Conservation (phyloP, 148 eudicot species). For the Oxyria digyna region DNA sequence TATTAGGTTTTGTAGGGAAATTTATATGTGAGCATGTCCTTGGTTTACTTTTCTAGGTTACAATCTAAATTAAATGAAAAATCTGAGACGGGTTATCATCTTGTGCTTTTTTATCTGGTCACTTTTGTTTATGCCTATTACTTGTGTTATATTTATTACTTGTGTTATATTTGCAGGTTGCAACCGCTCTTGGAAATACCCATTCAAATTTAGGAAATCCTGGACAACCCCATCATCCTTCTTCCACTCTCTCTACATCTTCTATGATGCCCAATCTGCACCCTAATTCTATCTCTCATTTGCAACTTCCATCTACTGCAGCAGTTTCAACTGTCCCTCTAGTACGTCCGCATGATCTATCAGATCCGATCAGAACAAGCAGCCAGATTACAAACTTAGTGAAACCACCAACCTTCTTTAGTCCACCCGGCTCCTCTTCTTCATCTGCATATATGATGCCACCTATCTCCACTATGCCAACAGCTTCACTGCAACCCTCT, state of each 20-base stretch:
- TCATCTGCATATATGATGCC: slow-evolving; percentile 25
- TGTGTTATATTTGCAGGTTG: slow-evolving; percentile 30
- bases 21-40: not conserved
- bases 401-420: slow-evolving; percentile 52
- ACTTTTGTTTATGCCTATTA: too few relatives aligned
- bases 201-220: slow-evolving; percentile 22
- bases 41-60: not conserved
- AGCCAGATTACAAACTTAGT: slow-evolving; percentile 38
- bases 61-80: not conserved
- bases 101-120: too few relatives aligned
- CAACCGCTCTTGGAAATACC: slow-evolving; percentile 40
- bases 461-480: slow-evolving; percentile 26
- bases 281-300: slow-evolving; percentile 29
- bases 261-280: slow-evolving; percentile 19
- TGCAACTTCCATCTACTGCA: slow-evolving; percentile 23
- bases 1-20: not conserved
- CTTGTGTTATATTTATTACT: too few relatives aligned
- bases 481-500: slow-evolving; percentile 39
- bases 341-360: slow-evolving; percentile 21
- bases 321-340: slow-evolving; percentile 26
- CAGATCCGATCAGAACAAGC: slow-evolving; percentile 29
- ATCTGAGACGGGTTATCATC: not conserved
- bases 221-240: slow-evolving; percentile 27
- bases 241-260: slow-evolving; percentile 23
- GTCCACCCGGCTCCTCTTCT: slow-evolving; percentile 42